Base-by-base conservation (phyloP, 75 land plant species). In the Sequoiadendron giganteum region DNA sequence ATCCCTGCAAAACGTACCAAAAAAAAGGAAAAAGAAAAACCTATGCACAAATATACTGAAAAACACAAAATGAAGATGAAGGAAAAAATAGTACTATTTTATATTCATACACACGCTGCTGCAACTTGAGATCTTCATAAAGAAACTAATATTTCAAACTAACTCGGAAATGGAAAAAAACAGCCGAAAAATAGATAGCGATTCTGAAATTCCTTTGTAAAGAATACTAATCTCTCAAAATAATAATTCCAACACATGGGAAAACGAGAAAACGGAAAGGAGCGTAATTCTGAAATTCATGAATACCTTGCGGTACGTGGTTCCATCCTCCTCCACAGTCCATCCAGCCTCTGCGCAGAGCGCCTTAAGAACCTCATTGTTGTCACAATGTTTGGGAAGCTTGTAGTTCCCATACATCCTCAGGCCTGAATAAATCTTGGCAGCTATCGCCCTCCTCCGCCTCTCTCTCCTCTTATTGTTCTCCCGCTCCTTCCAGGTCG, bases 331-430 rank as follows among this genome's bases (percentile, higher is more conserved):
- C 81, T 92, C 93, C 39, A 93, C 93, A 7, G 36, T 83, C 93
- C 93, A 93, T 1, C 93, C 93, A 32, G 93, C 93, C 65, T 93
- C 93, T 2, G 40, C 30, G 84, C 93, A 93, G 82, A 93, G 90
- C 8, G 93, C 93, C 87, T 93, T 93, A 36, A 93, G 93, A 47
- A 93, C 93, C 91, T 91, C 93, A 68, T 93, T 93, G 89, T 91
- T 93, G 89, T 93, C 93, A 86, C 93, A 93, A 65, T 93, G 93
- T 86, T 93, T 93, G 55, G 93, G 93, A 30, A 93, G 89, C 89
- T 93, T 91, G 86, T 93, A 93, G 90, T 93, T 91, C 25, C 93
- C 93, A 85, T 86, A 90, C 90, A 86, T 82, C 58, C 93, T 83
- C 34, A 92, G 87, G 18, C 93, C 93, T 10, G 92, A 18, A 86